Conservation (phyloP, 2,329 filamentous ascomycete genomes). For the Xylaria multiplex region DNA sequence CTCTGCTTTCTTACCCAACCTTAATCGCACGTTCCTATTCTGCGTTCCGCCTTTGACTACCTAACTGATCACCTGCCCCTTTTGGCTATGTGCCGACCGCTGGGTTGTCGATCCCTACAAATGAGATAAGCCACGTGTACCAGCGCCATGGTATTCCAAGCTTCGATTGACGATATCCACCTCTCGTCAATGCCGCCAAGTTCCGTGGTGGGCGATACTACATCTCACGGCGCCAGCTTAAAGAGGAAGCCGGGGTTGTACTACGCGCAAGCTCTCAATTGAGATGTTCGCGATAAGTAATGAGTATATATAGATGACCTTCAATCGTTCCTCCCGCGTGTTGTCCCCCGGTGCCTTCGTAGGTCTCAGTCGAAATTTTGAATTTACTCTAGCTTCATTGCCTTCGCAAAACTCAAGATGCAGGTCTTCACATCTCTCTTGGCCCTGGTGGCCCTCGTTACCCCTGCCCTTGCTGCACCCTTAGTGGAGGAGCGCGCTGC, state of each 20-base stretch:
- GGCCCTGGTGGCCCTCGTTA: conserved; percentile 42
- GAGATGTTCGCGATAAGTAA: neutral
- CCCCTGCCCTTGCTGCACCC: conserved; percentile 43
- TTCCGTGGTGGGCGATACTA: conserved; percentile 19
- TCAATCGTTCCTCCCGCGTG: neutral
- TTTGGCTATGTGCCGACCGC: conserved; percentile 31
- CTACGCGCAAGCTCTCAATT: conserved; percentile 10
- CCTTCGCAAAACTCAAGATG: conserved; percentile 30
- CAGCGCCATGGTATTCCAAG: conserved; percentile 33
- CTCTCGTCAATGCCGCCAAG: conserved; percentile 17
- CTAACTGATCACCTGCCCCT: conserved; percentile 41
- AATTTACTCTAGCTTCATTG: neutral
- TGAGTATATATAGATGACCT: conserved; percentile 22
- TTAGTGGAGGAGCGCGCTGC: conserved; percentile 54
- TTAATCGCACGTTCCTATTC: conserved; percentile 42
- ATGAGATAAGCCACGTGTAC: conserved; percentile 38
- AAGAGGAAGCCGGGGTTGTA: conserved; percentile 25
- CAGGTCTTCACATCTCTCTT: conserved; percentile 39
- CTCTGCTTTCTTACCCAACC: conserved; percentile 40
- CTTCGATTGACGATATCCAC: conserved; percentile 17
- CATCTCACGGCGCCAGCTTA: conserved; percentile 30
- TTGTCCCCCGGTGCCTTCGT: neutral
- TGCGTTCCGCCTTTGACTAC: conserved; percentile 7
- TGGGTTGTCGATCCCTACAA: conserved; percentile 18
- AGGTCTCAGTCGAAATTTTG: neutral